A percentile compares a stretch with the other conserved stretches of the same genome.
These are phyloP conservation scores for Aspergillus indologenus DNA, from an alignment of 495 filamentous ascomycete species.

Conservation along the genomic window DNA sequence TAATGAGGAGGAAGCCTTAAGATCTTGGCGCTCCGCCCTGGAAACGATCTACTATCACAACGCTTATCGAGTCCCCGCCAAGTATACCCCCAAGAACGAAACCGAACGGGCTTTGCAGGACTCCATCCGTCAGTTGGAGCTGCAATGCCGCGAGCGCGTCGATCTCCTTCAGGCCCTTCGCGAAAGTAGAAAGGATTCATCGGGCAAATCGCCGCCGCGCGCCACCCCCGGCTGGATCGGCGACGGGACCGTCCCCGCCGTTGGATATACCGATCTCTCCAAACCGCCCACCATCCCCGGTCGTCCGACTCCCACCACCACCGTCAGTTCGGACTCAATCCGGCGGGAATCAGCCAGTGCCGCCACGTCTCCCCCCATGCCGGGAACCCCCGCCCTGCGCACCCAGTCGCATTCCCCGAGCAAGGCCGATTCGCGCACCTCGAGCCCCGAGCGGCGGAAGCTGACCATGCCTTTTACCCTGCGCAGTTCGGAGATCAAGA, in stretches of 20 bases:
- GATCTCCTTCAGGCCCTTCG: slow-evolving; percentile 81
- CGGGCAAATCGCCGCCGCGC: slow-evolving; percentile 24
- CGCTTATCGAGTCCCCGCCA: slow-evolving; percentile 65
- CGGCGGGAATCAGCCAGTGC: slow-evolving; percentile 2
- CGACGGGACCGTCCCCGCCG: slow-evolving; percentile 73
- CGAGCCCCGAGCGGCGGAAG: slow-evolving; percentile 78
- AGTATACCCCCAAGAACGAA: slow-evolving; percentile 71
- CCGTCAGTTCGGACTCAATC: slow-evolving; percentile 49
- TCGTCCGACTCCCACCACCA: slow-evolving; percentile 48
- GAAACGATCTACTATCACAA: slow-evolving; percentile 90
- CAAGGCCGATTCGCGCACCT: slow-evolving; percentile 56
- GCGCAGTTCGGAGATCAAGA: slow-evolving; percentile 59
- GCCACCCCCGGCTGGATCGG: slow-evolving; percentile 63
- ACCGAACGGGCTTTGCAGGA: slow-evolving; percentile 82
- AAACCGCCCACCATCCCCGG: slow-evolving; percentile 65
- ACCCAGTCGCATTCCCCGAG: slow-evolving; percentile 40
- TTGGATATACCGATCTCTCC: slow-evolving; percentile 72
- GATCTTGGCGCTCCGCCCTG: slow-evolving; percentile 87
- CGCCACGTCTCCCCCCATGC: not conserved
- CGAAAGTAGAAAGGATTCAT: slow-evolving; percentile 65
- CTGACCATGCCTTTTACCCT: slow-evolving; percentile 77
- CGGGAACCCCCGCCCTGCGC: slow-evolving; percentile 30
- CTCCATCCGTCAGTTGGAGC: slow-evolving; percentile 75
- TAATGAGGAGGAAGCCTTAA: slow-evolving; percentile 87
- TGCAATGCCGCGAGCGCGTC: slow-evolving; percentile 92